Base-by-base conservation (phyloP, 768 basidiomycete species). In the Leucosporidium yakuticum region DNA sequence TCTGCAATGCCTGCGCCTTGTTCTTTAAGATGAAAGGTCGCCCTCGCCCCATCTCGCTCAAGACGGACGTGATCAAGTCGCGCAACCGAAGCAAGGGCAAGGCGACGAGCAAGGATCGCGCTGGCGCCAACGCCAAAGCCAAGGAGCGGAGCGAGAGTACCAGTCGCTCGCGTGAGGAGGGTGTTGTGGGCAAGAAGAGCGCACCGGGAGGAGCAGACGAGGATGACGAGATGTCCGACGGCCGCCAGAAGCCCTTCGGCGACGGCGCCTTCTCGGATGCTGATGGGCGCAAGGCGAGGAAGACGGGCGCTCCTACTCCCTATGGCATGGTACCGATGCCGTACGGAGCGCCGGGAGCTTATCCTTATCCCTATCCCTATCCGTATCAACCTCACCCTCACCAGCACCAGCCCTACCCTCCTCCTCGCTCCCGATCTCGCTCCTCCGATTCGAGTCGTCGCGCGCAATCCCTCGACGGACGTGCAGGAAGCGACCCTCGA, bases 1-100 rank as follows among this genome's bases (percentile, higher is more conserved):
- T 76, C n/a, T 76, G 75, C 73, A 76, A 76, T 39, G 75, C 75
- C 20, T 76, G 75, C 61, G 73, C 72, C 15, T 67, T 76, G n/a
- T 75, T 75, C 65, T 69, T 71, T 61, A 76, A 76, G 63, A 75
- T 75, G 74, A 76, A 76, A 34, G 75, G 72, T 14, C 64, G 66
- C 14, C 72, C 75, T 4, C 73, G 76, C 25, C 76, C 76, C 5
- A 73, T 76, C 64, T 73, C 70, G 21, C 71, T 76, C 68, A 76
- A 76, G 60, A 75, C 76, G 51, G 76, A 76, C 62, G 73, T 74
- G 6, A 76, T 76, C 71, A 76, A 76, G 71, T 71, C 70, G 51
- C 44, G 76, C 29, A 76, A 76, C 48, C 62, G 76, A 9, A 68
- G 66, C 55, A 75, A 75, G 62, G 73, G 75, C 31, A 71, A 74